Evolutionary conservation across 306 rosid species (phyloP), one percentile per base, ranked within the genome.

Genomic region (Quercus ilex): DNA sequence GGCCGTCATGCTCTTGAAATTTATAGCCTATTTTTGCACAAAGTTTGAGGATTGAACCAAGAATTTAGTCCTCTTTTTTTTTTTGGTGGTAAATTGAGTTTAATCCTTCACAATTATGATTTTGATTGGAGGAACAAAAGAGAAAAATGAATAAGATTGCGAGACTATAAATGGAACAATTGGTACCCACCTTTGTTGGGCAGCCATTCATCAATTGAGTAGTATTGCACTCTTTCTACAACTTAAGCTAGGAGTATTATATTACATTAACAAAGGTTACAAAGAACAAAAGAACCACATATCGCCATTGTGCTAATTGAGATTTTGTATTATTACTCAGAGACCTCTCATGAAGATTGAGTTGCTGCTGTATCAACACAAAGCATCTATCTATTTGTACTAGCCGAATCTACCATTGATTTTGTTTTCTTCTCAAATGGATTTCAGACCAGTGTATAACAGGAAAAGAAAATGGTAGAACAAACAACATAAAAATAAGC

Each of bases 371-470:
- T 96, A 38, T 91, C 90, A 2, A 95, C 99, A 71, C 99, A 95
- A 18, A 95, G 86, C 99, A 95, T 90, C 71, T 92, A 95, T 91
- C 71, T 91, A 93, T 64, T 89, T 95, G 77, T 92, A 95, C 84
- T 92, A 98, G 72, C 90, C 98, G 12, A 95, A 84, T 77, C 97
- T 52, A 19, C 84, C 97, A 91, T 92, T 2, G 92, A 71, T 74
- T 91, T 95, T 33, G 98, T 86, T 77, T 91, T 91, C 88, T 92
- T 95, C 77, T 92, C 97, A 98, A 97, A 92, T 69, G 98, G 98
- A 83, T 95, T 95, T 98, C 99, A 95, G 58, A 95, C 92, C 56
- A 85, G 98, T 95, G 84, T 73, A 73, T 30, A 58, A 8, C 25
- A 51, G 20, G 15, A 83, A 2, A 78, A 20, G 80, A 43, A 79